Percentiles rank a stretch among this genome's conserved stretches.
phyloP scores from a whole-genome alignment of 257 asterid species.

The Scutellaria minor region DNA sequence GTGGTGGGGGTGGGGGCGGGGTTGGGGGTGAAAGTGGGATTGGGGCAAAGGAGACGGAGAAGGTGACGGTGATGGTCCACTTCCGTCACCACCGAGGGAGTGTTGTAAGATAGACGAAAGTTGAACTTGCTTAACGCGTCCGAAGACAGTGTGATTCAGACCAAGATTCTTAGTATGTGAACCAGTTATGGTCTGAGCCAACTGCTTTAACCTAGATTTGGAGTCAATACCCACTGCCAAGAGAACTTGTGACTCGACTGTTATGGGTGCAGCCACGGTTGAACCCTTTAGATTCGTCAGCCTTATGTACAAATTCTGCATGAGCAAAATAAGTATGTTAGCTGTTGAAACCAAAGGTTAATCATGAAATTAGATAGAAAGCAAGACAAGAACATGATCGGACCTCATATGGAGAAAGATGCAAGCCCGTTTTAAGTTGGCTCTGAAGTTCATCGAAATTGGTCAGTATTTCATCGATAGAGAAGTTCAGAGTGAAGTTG shows the following conservation, averaged over 20 bases:
- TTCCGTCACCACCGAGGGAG: conserved; percentile 51
- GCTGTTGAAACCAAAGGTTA: conserved; percentile 12
- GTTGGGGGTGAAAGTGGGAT: conserved; percentile 50
- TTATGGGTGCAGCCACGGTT: conserved; percentile 70
- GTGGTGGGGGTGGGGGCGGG: conserved; percentile 55
- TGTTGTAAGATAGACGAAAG: conserved; percentile 73
- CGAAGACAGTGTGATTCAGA: conserved; percentile 80
- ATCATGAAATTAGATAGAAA: conserved; percentile 2
- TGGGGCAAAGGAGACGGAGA: conserved; percentile 52
- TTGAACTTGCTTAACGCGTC: conserved; percentile 84
- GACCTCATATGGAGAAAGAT: conserved; percentile 79
- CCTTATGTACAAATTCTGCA: conserved; percentile 81
- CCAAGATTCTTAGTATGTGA: conserved; percentile 81
- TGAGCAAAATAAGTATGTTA: conserved; percentile 24
- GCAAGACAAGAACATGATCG: conserved; percentile 23
- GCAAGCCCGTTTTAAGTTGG: conserved; percentile 75
- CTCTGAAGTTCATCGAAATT: conserved; percentile 63
- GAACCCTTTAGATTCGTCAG: conserved; percentile 79
- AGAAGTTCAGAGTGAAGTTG: conserved; percentile 86
- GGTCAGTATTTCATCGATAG: conserved; percentile 61
- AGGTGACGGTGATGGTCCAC: conserved; percentile 52
- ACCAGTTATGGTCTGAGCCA: conserved; percentile 76
- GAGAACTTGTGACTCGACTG: conserved; percentile 72
- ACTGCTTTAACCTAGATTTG: conserved; percentile 74
- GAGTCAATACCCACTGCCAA: conserved; percentile 76